phyloP scores from a whole-genome alignment of 768 basidiomycete genomes.

The Agaricus bisporus region DNA sequence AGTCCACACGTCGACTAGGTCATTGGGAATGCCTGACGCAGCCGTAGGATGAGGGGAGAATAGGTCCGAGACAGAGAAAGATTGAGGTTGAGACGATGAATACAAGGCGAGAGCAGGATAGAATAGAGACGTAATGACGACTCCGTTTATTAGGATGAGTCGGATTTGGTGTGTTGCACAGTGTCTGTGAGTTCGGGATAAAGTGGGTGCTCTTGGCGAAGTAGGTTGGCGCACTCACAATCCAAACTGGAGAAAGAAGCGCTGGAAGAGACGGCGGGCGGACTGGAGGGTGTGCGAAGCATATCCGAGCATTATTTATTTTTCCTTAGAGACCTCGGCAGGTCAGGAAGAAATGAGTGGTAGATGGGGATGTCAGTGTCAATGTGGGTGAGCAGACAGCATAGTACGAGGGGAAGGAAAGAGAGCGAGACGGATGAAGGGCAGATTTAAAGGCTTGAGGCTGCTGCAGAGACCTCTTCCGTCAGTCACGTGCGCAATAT shows the following conservation, averaged over 20 bases:
- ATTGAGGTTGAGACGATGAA: conserved; percentile 65
- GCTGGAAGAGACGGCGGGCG: conserved; percentile 35
- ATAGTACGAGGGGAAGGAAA: conserved; percentile 1
- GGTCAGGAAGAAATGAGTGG: not conserved
- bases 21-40: conserved; percentile 48
- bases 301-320: conserved; percentile 13
- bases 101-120: conserved; percentile 88
- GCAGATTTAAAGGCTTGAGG: too few relatives aligned
- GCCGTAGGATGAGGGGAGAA: conserved; percentile 50
- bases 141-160: conserved; percentile 79
- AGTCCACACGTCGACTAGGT: conserved; percentile 70
- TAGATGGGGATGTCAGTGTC: conserved; percentile 10
- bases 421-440: too few relatives aligned
- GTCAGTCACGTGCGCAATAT: not conserved
- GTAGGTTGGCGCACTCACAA: conserved; percentile 46
- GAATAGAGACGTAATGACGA: conserved; percentile 85
- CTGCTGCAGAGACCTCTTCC: too few relatives aligned
- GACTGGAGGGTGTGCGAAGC: conserved; percentile 27
- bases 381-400: not conserved
- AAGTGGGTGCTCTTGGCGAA: not conserved
- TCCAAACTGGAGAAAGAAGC: conserved; percentile 70
- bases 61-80: conserved; percentile 57
- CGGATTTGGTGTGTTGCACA: conserved; percentile 89
- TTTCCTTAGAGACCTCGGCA: not conserved
- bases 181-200: conserved; percentile 42